Evolutionary conservation across 768 basidiomycete genomes (phyloP).

Genomic region (Artomyces pyxidatus): DNA sequence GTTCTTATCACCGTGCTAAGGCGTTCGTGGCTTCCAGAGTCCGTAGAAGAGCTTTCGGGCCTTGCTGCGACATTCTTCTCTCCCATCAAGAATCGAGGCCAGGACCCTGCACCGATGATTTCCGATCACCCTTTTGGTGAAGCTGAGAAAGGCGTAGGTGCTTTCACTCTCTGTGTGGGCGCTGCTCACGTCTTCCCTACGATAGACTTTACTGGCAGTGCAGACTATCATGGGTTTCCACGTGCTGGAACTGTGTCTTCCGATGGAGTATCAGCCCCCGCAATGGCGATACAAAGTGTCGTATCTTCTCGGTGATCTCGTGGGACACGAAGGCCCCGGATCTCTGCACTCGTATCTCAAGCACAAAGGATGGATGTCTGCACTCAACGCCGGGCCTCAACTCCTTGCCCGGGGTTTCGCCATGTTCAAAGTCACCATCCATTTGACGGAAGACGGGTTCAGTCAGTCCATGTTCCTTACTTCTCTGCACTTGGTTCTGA

Average conservation of each 20-base stretch:
- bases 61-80: constrained; percentile 64
- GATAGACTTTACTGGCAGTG: constrained; percentile 73
- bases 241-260: constrained; percentile 74
- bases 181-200: constrained; percentile 12
- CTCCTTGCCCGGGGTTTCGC: constrained; percentile 75
- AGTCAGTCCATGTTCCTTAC: constrained; percentile 38
- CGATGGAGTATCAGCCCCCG: constrained; percentile 63
- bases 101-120: constrained; percentile 53
- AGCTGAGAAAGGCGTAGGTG: constrained; percentile 61
- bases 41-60: constrained; percentile 61
- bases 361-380: constrained; percentile 78
- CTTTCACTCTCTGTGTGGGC: neutral
- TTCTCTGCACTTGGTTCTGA: no score
- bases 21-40: constrained; percentile 39
- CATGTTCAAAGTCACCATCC: constrained; percentile 77
- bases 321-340: constrained; percentile 90
- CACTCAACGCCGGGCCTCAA: constrained; percentile 62
- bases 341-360: constrained; percentile 90
- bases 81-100: constrained; percentile 56
- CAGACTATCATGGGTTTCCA: constrained; percentile 88
- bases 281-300: constrained; percentile 75
- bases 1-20: no score
- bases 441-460: constrained; percentile 81
- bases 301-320: constrained; percentile 67
- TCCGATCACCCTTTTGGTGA: constrained; percentile 70